Base-by-base conservation (phyloP, 2,329 filamentous ascomycete genomes). In the Ascochyta rabiei region DNA sequence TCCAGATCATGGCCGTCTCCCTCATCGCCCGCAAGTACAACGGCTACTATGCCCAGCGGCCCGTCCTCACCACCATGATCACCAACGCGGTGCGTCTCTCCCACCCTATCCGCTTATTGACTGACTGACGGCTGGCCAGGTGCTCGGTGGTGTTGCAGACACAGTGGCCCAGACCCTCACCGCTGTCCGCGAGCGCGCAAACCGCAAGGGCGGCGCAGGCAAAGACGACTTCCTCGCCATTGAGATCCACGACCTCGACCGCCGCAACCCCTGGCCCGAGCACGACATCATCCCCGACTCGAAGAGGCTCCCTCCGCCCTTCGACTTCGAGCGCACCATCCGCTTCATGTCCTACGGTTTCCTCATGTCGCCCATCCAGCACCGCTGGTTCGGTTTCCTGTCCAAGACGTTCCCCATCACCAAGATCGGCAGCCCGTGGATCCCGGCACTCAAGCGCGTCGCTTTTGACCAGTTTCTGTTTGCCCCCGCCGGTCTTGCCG, bases 311-410 rank as follows among this genome's bases (percentile, higher is more conserved):
- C 90, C 92, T 24, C 89, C 91, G 3, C 87, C 91, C 0, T 98
- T 99, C 71, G 93, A 99, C 77, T 98, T 98, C 69, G 95, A 98
- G 79, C 87, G 95, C 43, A 81, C 97, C 60, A 93, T 91, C 1
- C 84, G 95, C 42, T 99, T 98, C 80, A 97, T 98, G 91, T 89
- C 90, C 5, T 99, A 98, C 75, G 92, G 92, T 72, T 97, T 98
- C 79, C 85, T 89, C 71, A 97, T 98, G 91, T 92, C 95, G 4
- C 95, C 95, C 0, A 69, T 97, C 28, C 93, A 98, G 75, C 96
- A 96, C 79, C 89, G 91, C 73, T 99, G 95, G 95, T 98, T 98
- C 77, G 85, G 86, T 46, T 93, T 96, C 75, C 80, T 99, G 60
- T 89, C 87, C 30, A 83, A 81, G 62, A 82, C 86, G 9, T 99